Conservation (phyloP, 1,284 basidiomycete species). For the Ceratobasidium sp. region DNA sequence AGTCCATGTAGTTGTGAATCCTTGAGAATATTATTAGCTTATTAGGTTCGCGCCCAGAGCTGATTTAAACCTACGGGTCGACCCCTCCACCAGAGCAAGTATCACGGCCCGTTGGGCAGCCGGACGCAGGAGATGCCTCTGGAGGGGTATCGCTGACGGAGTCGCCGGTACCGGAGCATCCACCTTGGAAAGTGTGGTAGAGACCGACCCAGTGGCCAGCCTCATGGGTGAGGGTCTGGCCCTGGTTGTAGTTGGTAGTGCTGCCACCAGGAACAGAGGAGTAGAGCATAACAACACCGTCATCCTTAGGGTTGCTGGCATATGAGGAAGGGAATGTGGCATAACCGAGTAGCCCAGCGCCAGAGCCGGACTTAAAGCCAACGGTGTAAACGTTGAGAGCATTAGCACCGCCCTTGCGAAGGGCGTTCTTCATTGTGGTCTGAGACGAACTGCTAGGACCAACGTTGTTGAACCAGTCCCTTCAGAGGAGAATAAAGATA, state of each 20-base stretch:
- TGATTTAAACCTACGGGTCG: conserved; percentile 42
- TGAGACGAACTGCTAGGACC: conserved; percentile 62
- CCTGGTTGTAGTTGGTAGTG: conserved; percentile 54
- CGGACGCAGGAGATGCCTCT: conserved; percentile 49
- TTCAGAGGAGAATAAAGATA: neutral
- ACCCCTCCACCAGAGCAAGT: conserved; percentile 49
- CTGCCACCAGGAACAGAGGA: conserved; percentile 55
- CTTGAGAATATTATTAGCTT: neutral
- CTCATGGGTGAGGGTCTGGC: conserved; percentile 69
- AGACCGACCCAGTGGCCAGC: conserved; percentile 66
- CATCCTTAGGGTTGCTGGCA: conserved; percentile 50
- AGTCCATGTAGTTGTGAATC: conserved; percentile 46
- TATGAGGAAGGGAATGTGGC: conserved; percentile 49
- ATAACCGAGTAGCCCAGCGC: conserved; percentile 51
- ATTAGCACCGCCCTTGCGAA: conserved; percentile 44
- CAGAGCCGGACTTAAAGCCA: conserved; percentile 49
- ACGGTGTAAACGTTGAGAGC: conserved; percentile 50
- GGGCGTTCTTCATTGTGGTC: conserved; percentile 65
- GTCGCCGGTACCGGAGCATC: conserved; percentile 67
- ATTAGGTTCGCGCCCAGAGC: neutral
- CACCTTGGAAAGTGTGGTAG: conserved; percentile 73
- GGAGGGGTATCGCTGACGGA: conserved; percentile 65
- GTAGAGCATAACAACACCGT: conserved; percentile 54
- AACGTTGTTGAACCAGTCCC: conserved; percentile 51
- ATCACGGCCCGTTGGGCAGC: conserved; percentile 49